These are phyloP conservation scores for Penicillium vulpinum DNA, from an alignment of 2,329 filamentous ascomycete species.

Conservation along the genomic window DNA sequence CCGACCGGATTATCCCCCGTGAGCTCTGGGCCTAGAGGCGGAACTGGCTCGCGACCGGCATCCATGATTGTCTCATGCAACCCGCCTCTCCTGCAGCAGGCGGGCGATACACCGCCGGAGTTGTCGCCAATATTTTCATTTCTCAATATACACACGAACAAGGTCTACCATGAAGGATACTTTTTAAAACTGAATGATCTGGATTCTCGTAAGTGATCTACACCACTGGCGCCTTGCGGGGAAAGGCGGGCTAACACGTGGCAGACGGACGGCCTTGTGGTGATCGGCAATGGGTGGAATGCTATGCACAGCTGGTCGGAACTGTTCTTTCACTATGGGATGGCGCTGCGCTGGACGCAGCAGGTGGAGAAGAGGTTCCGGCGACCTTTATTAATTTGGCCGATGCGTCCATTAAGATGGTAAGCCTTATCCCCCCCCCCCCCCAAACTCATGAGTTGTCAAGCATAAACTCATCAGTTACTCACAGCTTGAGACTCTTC, in stretches of 20 bases:
- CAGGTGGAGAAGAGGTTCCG: conserved; percentile 79
- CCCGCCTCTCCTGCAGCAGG: conserved; percentile 81
- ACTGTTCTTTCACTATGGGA: conserved; percentile 96
- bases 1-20: conserved; percentile 40
- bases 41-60: conserved; percentile 66
- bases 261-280: conserved; percentile 81
- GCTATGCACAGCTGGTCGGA: conserved; percentile 93
- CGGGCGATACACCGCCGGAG: conserved; percentile 84
- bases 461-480: background rate
- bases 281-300: conserved; percentile 92
- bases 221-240: background rate
- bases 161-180: conserved; percentile 96
- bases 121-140: conserved; percentile 91
- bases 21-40: conserved; percentile 42
- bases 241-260: conserved; percentile 32
- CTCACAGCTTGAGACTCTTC: conserved; percentile 77
- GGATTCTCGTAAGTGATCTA: conserved; percentile 70
- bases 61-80: conserved; percentile 87
- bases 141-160: conserved; percentile 92
- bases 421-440: conserved; percentile 47
- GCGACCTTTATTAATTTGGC: conserved; percentile 96
- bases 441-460: no score
- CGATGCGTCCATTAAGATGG: conserved; percentile 98
- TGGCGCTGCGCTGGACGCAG: conserved; percentile 83
- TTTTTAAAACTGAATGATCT: conserved; percentile 96